A percentile compares a stretch with the other conserved stretches of the same genome.
These are phyloP conservation scores for Colletotrichum sp. DNA, from an alignment of 2,329 filamentous ascomycete species.

Conservation along the genomic window DNA sequence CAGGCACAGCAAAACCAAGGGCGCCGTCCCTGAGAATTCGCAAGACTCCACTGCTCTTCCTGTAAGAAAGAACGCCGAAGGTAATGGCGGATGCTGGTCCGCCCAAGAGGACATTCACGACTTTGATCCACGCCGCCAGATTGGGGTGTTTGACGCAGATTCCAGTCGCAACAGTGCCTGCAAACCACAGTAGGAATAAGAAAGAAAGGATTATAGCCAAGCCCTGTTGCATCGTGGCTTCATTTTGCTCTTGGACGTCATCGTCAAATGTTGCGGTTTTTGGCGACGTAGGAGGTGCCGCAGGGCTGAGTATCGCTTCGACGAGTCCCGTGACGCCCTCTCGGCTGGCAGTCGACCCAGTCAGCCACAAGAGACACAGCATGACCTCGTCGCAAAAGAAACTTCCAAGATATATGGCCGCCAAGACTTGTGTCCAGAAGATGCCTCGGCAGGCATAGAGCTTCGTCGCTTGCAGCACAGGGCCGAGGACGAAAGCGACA, in stretches of 20 bases:
- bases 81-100: neutral
- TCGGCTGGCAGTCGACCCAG: neutral
- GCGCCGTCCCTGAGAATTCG: neutral
- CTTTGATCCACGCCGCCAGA: neutral
- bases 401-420: neutral
- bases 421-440: neutral
- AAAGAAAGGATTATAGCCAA: neutral
- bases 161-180: neutral
- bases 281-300: neutral
- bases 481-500: neutral
- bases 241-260: neutral
- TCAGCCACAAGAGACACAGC: neutral
- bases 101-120: neutral
- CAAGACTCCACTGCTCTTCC: neutral
- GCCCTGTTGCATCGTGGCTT: neutral
- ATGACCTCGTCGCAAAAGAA: neutral
- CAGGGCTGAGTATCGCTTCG: neutral
- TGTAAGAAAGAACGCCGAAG: neutral
- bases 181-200: neutral
- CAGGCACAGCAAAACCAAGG: neutral
- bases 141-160: neutral
- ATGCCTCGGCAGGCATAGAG: neutral
- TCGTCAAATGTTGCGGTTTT: neutral
- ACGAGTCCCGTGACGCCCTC: neutral
- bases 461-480: neutral